Evolutionary conservation across 805 yeast genomes (phyloP), one percentile per base, ranked within the genome.

Genomic region (Kregervanrija delftensis): DNA sequence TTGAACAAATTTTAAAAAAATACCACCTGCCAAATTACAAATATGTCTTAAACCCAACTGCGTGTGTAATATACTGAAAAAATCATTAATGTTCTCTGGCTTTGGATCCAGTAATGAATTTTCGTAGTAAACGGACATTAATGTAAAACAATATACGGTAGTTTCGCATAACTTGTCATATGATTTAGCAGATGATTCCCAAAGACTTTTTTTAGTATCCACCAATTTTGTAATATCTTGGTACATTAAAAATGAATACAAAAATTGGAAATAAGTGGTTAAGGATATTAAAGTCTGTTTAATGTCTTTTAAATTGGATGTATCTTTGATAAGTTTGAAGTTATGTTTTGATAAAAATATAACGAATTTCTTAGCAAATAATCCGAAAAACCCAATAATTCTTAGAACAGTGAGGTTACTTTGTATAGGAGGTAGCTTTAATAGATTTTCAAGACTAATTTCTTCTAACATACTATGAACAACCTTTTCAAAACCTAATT

Each of bases 11-110:
- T 70, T 68, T 41, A 93, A 65, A 48, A 90, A 81, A 8, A 66
- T 62, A 0, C 95, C 90, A 28, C 72, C 59, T 0, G 82, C 73
- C 3, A 75, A 61, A 41, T 81, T 83, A 65, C 99, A 93, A 44
- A 82, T 76, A 6, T 77, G 72, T 35, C 86, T 66, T 2, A 62
- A 54, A 0, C 97, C 97, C 9, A 90, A 61, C 40, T 86, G 81
- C 8, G 78, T 79, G 57, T 93, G 99, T 1, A 87, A 58, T 5
- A 77, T 61, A 35, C 79, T 72, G 11, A 87, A 61, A 14, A 83
- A 57, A 32, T 77, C 76, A 45, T 69, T 61, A 30, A 69, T 53
- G 15, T 51, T 32, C 37, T 55, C 69, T 38, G 54, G 56, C 33
- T 46, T 50, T 30, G 41, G 30, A 2, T 48, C 46, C 0, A 5